Conservation (phyloP, 805 yeast genomes). For the Candida ulmi region DNA sequence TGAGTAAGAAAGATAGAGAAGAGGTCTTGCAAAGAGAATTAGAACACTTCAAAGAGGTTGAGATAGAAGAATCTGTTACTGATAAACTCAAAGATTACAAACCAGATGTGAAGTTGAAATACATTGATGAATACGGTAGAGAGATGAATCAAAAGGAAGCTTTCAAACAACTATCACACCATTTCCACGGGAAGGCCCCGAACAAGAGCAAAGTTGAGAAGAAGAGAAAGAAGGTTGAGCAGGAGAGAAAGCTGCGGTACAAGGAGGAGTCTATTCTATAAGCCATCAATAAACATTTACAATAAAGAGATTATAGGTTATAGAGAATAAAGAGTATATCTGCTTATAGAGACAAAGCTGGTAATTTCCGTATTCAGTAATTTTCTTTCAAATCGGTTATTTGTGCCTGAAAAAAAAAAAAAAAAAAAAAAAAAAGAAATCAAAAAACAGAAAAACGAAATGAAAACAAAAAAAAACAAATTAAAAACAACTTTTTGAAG, state of each 20-base stretch:
- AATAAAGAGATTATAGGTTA: too few relatives aligned
- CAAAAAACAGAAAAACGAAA: too few relatives aligned
- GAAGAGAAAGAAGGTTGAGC: slow-evolving; percentile 14
- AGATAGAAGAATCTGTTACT: slow-evolving; percentile 5
- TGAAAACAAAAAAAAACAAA: neutral
- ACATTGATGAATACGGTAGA: slow-evolving; percentile 48
- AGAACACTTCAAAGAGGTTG: slow-evolving; percentile 6
- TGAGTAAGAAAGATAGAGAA: slow-evolving; percentile 39
- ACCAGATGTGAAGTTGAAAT: slow-evolving; percentile 43
- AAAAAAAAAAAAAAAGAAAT: too few relatives aligned
- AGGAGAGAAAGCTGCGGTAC: slow-evolving; percentile 9
- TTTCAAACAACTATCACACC: slow-evolving; percentile 53
- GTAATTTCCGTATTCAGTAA: too few relatives aligned
- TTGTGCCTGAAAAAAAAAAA: too few relatives aligned
- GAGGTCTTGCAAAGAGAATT: slow-evolving; percentile 26
- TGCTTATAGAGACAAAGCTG: too few relatives aligned
- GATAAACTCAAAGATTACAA: slow-evolving; percentile 29
- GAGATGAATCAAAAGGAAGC: slow-evolving; percentile 48
- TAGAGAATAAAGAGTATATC: too few relatives aligned
- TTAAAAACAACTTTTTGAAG: too few relatives aligned
- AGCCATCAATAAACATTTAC: too few relatives aligned
- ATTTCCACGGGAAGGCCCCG: slow-evolving; percentile 46
- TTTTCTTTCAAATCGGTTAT: too few relatives aligned
- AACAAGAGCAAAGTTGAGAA: slow-evolving; percentile 19
- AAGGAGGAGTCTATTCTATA: slow-evolving; percentile 1